Evolutionary conservation across 2,329 filamentous ascomycete genomes (phyloP).

Genomic region (Pseudonectria buxi): DNA sequence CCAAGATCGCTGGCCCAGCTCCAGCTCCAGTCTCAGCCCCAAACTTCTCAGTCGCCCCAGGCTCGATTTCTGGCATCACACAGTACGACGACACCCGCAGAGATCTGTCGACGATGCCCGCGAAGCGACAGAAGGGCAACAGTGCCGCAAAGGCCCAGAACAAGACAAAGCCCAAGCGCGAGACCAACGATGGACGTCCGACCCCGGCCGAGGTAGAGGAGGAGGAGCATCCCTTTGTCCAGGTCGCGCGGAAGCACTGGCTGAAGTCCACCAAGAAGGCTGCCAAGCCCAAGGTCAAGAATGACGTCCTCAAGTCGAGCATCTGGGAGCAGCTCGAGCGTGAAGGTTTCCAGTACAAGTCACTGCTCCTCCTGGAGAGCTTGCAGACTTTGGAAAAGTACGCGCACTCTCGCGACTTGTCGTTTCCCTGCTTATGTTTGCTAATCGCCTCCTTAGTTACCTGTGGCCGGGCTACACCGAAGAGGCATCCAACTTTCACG

Average conservation of each 20-base stretch:
- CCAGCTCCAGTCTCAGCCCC: conserved; percentile 3
- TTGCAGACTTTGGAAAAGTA: conserved; percentile 83
- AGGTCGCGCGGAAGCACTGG: conserved; percentile 82
- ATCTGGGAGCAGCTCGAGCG: conserved; percentile 87
- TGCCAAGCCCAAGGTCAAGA: conserved; percentile 66
- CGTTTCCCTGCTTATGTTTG: not conserved
- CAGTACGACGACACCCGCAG: conserved; percentile 13
- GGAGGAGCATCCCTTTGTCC: conserved; percentile 64
- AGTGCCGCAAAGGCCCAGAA: conserved; percentile 34
- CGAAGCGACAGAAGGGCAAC: conserved; percentile 52
- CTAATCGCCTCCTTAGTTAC: conserved; percentile 51
- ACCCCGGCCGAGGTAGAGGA: conserved; percentile 64
- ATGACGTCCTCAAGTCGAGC: conserved; percentile 75
- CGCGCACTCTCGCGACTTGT: not conserved
- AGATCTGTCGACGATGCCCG: conserved; percentile 40
- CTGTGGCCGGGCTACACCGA: conserved; percentile 91
- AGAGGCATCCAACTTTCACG: conserved; percentile 84
- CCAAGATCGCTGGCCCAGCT: conserved; percentile 7
- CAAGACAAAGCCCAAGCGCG: conserved; percentile 30
- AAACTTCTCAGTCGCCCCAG: no score
- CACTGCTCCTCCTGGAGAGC: conserved; percentile 78
- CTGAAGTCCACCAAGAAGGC: conserved; percentile 56
- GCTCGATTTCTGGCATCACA: conserved; percentile 7
- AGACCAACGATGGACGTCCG: conserved; percentile 33
- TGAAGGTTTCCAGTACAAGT: conserved; percentile 69